Conservation (phyloP, 257 asterid genomes). For the Solanum commersonii region DNA sequence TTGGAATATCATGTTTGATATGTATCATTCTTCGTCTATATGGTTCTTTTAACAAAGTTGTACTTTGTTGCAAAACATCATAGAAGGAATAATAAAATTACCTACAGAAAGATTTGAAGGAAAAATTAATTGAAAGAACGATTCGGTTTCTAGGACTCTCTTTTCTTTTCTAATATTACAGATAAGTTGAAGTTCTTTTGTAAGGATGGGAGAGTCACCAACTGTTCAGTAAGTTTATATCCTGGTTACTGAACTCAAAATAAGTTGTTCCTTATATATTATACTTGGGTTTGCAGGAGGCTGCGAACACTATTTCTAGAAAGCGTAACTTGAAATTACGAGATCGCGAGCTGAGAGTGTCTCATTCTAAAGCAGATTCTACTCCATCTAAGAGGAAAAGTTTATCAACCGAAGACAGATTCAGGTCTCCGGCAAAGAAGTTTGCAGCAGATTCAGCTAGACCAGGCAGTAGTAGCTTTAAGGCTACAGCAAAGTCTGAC, state of each 20-base stretch:
- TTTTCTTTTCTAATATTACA: neutral
- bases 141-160: neutral
- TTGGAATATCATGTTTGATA: neutral
- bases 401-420: conserved; percentile 20
- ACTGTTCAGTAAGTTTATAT: neutral
- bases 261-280: neutral
- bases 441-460: conserved; percentile 15
- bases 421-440: conserved; percentile 32
- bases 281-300: conserved; percentile 45
- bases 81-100: neutral
- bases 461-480: conserved; percentile 16
- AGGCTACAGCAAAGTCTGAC: conserved; percentile 13
- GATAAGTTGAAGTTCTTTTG: neutral
- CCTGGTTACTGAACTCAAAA: neutral
- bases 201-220: neutral
- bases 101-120: neutral
- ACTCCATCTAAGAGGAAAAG: conserved; percentile 41
- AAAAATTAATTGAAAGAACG: neutral
- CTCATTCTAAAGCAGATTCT: conserved; percentile 42
- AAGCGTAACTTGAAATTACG: conserved; percentile 51
- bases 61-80: neutral
- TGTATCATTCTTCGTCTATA: neutral
- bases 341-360: conserved; percentile 68
- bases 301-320: conserved; percentile 38
- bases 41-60: neutral